A percentile compares a stretch with the other conserved stretches of the same genome.
These are phyloP conservation scores for Hortaea werneckii DNA, from an alignment of 2,329 filamentous ascomycete genomes.

Conservation along the genomic window DNA sequence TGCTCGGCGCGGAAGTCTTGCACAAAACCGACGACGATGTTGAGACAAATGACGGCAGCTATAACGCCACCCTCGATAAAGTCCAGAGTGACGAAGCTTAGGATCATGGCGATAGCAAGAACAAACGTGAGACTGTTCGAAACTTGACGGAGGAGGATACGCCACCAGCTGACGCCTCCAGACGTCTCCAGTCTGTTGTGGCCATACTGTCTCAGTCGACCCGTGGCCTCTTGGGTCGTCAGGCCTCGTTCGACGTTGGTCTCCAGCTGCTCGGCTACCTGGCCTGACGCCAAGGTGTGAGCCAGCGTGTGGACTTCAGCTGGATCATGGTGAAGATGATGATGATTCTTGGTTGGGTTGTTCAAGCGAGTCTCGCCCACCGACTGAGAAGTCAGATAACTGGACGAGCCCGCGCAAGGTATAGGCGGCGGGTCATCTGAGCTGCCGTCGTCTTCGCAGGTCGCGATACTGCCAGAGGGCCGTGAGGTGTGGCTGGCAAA, in stretches of 20 bases:
- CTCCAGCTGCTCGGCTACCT: background rate
- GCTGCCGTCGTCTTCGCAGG: background rate
- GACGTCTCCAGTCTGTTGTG: conserved; percentile 20
- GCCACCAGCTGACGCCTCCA: conserved; percentile 21
- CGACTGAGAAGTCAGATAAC: background rate
- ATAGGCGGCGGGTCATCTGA: background rate
- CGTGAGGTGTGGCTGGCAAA: background rate
- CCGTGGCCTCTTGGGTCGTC: conserved; percentile 11
- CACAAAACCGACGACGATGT: conserved; percentile 50
- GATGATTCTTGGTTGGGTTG: background rate
- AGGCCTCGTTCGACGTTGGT: conserved; percentile 9
- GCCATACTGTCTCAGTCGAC: conserved; percentile 18
- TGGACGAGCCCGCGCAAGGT: background rate
- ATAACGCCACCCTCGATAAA: conserved; percentile 54
- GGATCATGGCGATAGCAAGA: conserved; percentile 48
- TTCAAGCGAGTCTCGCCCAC: background rate
- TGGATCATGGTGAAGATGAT: background rate
- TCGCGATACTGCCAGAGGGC: background rate
- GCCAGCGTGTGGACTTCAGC: background rate
- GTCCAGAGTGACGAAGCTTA: conserved; percentile 48
- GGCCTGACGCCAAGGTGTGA: background rate
- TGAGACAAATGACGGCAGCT: conserved; percentile 47
- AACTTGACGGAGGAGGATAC: conserved; percentile 26
- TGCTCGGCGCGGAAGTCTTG: conserved; percentile 52
- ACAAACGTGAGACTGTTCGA: conserved; percentile 30